phyloP scores from a whole-genome alignment of 2,329 filamentous ascomycete species.

The Aquanectria penicillioides region DNA sequence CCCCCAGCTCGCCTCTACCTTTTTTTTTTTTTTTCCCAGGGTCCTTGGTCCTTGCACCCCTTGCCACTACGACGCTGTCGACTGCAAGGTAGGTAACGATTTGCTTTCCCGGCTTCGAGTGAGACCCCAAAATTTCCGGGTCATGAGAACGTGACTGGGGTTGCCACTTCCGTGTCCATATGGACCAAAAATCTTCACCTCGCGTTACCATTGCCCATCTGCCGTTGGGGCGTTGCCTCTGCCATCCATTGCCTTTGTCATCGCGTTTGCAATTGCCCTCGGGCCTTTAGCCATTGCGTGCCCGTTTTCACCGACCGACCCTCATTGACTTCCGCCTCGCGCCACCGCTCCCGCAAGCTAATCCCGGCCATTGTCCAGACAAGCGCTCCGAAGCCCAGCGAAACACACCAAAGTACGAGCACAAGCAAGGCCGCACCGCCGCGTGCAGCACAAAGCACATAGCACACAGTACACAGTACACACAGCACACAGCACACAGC shows the following conservation, averaged over 20 bases:
- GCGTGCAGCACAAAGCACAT: no score
- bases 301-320: not conserved
- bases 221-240: no score
- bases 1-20: not conserved
- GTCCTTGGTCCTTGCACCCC: conserved; percentile 26
- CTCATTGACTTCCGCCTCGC: not conserved
- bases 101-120: conserved; percentile 8
- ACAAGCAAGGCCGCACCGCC: no score
- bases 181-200: conserved; percentile 15
- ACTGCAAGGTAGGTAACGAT: conserved; percentile 10
- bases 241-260: no score
- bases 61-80: conserved; percentile 26
- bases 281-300: no score
- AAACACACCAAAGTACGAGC: no score
- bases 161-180: conserved; percentile 6
- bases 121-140: conserved; percentile 16
- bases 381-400: no score
- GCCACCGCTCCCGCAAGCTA: conserved; percentile 12
- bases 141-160: conserved; percentile 20
- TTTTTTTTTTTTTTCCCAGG: conserved; percentile 3
- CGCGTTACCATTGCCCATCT: no score
- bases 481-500: no score
- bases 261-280: no score
- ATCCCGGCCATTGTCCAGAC: conserved; percentile 11
- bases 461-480: no score